Base-by-base conservation (phyloP, 2,329 filamentous ascomycete species). In the Tolypocladium sp. region DNA sequence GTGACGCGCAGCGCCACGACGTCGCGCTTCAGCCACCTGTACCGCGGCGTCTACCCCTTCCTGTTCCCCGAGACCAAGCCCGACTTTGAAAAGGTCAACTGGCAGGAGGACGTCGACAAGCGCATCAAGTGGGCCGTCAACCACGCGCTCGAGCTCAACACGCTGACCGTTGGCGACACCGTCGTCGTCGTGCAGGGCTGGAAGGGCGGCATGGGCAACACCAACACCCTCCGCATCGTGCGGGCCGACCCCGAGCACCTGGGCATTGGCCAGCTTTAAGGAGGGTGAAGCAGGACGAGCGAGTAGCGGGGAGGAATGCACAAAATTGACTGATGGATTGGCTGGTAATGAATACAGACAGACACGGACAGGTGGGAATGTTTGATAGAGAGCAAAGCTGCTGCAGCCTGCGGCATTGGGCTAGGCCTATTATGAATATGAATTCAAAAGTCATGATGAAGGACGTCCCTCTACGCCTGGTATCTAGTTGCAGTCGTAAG, bases 11-110 rank as follows among this genome's bases (percentile, higher is more conserved):
- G 89, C 74, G 78, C 86, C 55, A 86, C 84, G 65, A 91, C 94
- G 57, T 89, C 92, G 61, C 85, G 94, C 77, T 97, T 94, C 77
- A 89, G 87, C 66, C 94, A 99, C 77, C 79, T 99, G 74, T 97
- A 97, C 81, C 93, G 94, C 73, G 94, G 94, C 69, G 93, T 99
- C 63, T 99, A 97, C 74, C 94, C 94, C 60, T 99, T 99, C 89
- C 82, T 89, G 70, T 97, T 97, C 83, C 85, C 88, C 58, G 90
- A 96, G 81, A 78, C 80, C 69, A 97, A 97, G 87, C 94, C 94
- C 68, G 91, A 99, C 80, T 99, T 97, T 78, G 84, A 83, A 74
- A 85, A 89, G 76, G 85, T 89, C 70, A 92, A 95, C 79, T 99
- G 94, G 94, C 94, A 99, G 81, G 92, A 97, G 82, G 93, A 99